phyloP scores from a whole-genome alignment of 2,329 filamentous ascomycete species.

The Alternaria viburni region DNA sequence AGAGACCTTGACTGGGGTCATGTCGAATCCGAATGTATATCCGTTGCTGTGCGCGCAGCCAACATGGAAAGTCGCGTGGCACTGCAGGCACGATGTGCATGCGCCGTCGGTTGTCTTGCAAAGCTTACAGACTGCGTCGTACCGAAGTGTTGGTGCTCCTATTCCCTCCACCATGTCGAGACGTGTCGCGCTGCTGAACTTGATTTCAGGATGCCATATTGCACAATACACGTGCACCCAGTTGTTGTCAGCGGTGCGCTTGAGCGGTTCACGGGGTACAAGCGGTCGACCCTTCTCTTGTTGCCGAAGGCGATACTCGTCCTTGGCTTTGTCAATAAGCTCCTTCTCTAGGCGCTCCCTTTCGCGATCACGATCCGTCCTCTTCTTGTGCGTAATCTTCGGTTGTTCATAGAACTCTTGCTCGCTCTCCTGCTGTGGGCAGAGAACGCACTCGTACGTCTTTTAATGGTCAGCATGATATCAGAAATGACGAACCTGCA shows the following conservation, averaged over 20 bases:
- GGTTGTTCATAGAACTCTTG: slow-evolving; percentile 85
- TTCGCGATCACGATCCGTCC: slow-evolving; percentile 88
- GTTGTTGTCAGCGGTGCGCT: slow-evolving; percentile 94
- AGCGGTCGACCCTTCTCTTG: slow-evolving; percentile 82
- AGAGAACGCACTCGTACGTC: slow-evolving; percentile 92
- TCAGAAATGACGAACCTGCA: neutral
- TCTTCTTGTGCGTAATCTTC: slow-evolving; percentile 82
- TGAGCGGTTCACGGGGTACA: slow-evolving; percentile 86
- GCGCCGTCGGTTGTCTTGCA: slow-evolving; percentile 80
- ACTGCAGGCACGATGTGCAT: slow-evolving; percentile 82
- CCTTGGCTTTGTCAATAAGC: slow-evolving; percentile 76
- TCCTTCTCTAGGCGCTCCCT: slow-evolving; percentile 87
- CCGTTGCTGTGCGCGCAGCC: slow-evolving; percentile 87
- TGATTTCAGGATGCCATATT: slow-evolving; percentile 89
- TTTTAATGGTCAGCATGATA: slow-evolving; percentile 44
- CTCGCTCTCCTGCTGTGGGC: slow-evolving; percentile 80
- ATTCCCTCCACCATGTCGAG: slow-evolving; percentile 90
- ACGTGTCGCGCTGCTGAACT: slow-evolving; percentile 83
- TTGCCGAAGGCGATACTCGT: slow-evolving; percentile 84
- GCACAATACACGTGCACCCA: slow-evolving; percentile 97
- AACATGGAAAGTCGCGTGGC: slow-evolving; percentile 76
- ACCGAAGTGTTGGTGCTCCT: slow-evolving; percentile 73
- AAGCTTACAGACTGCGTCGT: slow-evolving; percentile 79
- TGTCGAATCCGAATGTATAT: slow-evolving; percentile 86
- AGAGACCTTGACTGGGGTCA: slow-evolving; percentile 87